These are phyloP conservation scores for Paracamarosporium sp. DNA, from an alignment of 2,329 filamentous ascomycete genomes.

Conservation along the genomic window DNA sequence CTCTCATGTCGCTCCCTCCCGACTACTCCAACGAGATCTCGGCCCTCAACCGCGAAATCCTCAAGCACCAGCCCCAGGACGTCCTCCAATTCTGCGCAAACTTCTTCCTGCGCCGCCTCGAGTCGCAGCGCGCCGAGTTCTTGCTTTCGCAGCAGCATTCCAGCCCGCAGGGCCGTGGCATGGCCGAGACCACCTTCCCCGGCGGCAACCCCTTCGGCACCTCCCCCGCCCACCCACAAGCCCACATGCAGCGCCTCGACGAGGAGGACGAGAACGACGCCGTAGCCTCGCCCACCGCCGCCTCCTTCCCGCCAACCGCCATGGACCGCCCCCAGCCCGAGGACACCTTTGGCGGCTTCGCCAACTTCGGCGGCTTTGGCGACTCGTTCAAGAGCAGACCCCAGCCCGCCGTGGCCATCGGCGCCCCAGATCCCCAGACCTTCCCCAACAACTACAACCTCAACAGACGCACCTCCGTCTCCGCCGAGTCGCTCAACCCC, in stretches of 20 bases:
- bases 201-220: constrained; percentile 79
- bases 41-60: constrained; percentile 67
- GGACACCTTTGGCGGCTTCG: constrained; percentile 48
- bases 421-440: constrained; percentile 65
- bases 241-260: constrained; percentile 67
- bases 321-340: constrained; percentile 51
- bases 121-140: constrained; percentile 67
- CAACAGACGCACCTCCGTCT: constrained; percentile 91
- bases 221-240: constrained; percentile 48
- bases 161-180: constrained; percentile 54
- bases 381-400: constrained; percentile 45
- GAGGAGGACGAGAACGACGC: constrained; percentile 85
- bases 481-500: constrained; percentile 93
- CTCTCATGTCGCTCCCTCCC: constrained; percentile 49
- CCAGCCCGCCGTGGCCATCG: constrained; percentile 52
- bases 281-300: constrained; percentile 74
- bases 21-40: constrained; percentile 65
- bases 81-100: constrained; percentile 75
- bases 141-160: constrained; percentile 58
- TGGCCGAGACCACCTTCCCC: constrained; percentile 79
- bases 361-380: constrained; percentile 44
- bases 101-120: constrained; percentile 70
- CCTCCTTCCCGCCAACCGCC: constrained; percentile 52
- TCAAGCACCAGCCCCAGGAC: constrained; percentile 66
- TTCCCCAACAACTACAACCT: constrained; percentile 95